A percentile compares a stretch with the other conserved stretches of the same genome.
These are phyloP conservation scores for Colletotrichum sp. DNA, from an alignment of 2,329 filamentous ascomycete species.

Conservation along the genomic window DNA sequence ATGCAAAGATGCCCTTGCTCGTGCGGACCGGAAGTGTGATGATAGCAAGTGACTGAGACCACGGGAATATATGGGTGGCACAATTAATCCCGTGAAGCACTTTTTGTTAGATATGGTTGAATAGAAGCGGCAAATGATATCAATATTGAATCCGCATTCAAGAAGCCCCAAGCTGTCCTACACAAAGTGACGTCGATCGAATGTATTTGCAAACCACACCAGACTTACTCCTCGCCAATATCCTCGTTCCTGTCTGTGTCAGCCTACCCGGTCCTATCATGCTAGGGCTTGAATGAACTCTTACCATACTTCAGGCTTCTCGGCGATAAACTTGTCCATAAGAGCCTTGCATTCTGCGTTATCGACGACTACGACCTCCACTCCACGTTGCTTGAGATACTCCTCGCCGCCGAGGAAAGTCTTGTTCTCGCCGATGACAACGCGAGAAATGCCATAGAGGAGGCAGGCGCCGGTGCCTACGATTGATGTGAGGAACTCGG, in stretches of 20 bases:
- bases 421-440: constrained; percentile 80
- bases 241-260: constrained; percentile 12
- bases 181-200: neutral
- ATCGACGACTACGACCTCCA: constrained; percentile 76
- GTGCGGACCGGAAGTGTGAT: neutral
- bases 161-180: neutral
- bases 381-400: constrained; percentile 69
- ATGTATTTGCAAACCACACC: neutral
- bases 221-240: constrained; percentile 12
- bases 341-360: constrained; percentile 68
- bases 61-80: neutral
- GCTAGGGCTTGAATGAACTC: constrained; percentile 25
- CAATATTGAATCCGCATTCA: neutral
- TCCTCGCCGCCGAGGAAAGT: constrained; percentile 77
- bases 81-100: neutral
- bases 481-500: neutral
- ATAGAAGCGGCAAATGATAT: constrained; percentile 11
- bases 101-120: constrained; percentile 13
- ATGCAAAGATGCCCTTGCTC: neutral
- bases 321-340: constrained; percentile 75
- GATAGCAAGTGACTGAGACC: neutral
- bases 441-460: constrained; percentile 75
- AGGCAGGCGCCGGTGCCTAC: constrained; percentile 72
- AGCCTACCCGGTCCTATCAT: neutral
- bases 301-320: constrained; percentile 76